Percentiles rank a stretch among this genome's conserved stretches.
These are phyloP conservation scores for Mariannaea sp. DNA, from an alignment of 2,329 filamentous ascomycete genomes.

Conservation along the genomic window DNA sequence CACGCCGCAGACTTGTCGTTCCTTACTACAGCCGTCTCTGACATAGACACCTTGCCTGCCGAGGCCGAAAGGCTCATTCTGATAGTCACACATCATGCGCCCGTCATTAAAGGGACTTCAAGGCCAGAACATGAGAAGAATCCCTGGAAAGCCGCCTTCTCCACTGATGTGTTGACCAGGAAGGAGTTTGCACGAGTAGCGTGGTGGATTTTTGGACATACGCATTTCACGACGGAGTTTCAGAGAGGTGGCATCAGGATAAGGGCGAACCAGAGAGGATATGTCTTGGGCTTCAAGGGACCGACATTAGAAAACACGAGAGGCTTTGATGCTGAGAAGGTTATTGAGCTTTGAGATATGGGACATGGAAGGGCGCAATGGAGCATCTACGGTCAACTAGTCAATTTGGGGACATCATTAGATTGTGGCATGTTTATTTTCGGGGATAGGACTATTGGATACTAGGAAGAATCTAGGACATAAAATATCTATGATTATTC, in stretches of 20 bases:
- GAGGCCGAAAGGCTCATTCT: constrained; percentile 43
- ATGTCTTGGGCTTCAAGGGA: constrained; percentile 40
- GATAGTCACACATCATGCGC: constrained; percentile 63
- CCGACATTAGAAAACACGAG: constrained; percentile 32
- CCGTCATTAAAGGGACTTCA: constrained; percentile 54
- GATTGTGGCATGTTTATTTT: too few species aligned
- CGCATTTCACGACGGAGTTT: constrained; percentile 50
- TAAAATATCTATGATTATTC: too few species aligned
- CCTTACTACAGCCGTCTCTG: constrained; percentile 49
- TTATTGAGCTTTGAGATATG: constrained; percentile 28
- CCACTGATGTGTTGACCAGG: constrained; percentile 50
- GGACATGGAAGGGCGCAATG: not conserved
- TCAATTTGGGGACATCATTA: too few species aligned
- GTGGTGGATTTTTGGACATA: constrained; percentile 55
- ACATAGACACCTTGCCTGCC: constrained; percentile 22
- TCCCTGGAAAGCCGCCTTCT: constrained; percentile 56
- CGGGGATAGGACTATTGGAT: too few species aligned
- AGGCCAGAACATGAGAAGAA: constrained; percentile 53
- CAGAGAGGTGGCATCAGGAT: constrained; percentile 42
- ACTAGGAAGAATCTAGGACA: too few species aligned
- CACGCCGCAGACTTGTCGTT: constrained; percentile 56
- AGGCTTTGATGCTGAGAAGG: constrained; percentile 33
- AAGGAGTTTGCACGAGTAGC: constrained; percentile 42
- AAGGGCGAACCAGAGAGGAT: constrained; percentile 54
- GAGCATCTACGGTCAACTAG: too few species aligned